phyloP scores from a whole-genome alignment of 257 asterid species.

The Thymus mandschuricus region DNA sequence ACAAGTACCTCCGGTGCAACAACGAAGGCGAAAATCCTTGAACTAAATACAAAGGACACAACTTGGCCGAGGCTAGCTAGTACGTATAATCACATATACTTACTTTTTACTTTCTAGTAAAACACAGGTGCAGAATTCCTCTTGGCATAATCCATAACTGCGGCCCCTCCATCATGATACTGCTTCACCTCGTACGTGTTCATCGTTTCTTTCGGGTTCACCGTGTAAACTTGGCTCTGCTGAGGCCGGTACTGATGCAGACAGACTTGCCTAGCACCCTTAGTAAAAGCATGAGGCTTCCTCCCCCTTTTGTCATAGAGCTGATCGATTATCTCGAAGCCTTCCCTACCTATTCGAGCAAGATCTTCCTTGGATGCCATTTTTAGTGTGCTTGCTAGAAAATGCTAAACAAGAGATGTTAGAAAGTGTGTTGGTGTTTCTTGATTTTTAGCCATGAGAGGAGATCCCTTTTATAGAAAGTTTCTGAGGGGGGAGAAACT shows the following conservation, averaged over 20 bases:
- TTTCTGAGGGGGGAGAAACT: not conserved
- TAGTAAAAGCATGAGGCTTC: slow-evolving; percentile 2
- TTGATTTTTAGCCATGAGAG: slow-evolving; percentile 4
- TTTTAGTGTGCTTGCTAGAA: slow-evolving; percentile 26
- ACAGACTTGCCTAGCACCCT: slow-evolving; percentile 9
- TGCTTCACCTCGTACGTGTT: slow-evolving; percentile 33
- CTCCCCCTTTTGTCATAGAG: slow-evolving; percentile 24
- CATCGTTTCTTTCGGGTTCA: slow-evolving; percentile 34
- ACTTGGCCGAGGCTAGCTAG: slow-evolving; percentile 22
- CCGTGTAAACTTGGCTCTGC: slow-evolving; percentile 29
- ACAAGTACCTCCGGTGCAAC: slow-evolving; percentile 6
- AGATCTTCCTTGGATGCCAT: slow-evolving; percentile 52
- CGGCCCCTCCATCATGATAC: slow-evolving; percentile 23
- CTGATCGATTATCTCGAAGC: slow-evolving; percentile 39
- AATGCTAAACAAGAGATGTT: not conserved
- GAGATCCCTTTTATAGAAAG: slow-evolving; percentile 35
- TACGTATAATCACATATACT: not conserved
- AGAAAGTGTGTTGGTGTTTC: slow-evolving; percentile 11
- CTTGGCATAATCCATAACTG: slow-evolving; percentile 31
- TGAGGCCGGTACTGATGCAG: slow-evolving; percentile 39
- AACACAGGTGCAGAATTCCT: slow-evolving; percentile 40
- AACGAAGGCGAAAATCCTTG: slow-evolving; percentile 16
- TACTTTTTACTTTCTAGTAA: slow-evolving; percentile 19
- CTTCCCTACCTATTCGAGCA: slow-evolving; percentile 45
- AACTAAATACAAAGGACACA: slow-evolving; percentile 11